Evolutionary conservation across 2,329 filamentous ascomycete species (phyloP).

Genomic region (Clarireedia paspali): DNA sequence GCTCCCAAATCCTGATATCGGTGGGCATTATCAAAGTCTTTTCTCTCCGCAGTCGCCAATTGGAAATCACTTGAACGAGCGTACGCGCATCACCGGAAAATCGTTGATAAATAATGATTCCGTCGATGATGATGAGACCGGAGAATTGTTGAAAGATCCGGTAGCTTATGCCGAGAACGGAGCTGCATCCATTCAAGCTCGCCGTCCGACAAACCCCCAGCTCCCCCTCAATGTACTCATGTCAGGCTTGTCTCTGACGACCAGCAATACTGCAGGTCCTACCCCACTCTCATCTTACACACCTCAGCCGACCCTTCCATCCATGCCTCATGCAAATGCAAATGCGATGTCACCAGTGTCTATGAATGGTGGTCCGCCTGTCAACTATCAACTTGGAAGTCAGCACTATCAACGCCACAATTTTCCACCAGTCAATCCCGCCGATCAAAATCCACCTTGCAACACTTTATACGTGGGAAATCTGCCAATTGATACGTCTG

Average conservation of each 20-base stretch:
- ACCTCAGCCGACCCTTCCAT: slow-evolving; percentile 16
- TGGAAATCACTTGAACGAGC: slow-evolving; percentile 59
- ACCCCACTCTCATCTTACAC: slow-evolving; percentile 20
- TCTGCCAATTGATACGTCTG: slow-evolving; percentile 81
- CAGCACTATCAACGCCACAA: slow-evolving; percentile 55
- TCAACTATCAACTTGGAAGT: slow-evolving; percentile 47
- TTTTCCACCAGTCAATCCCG: slow-evolving; percentile 83
- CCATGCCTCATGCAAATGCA: slow-evolving; percentile 31
- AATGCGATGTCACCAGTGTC: slow-evolving; percentile 48
- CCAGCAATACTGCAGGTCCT: slow-evolving; percentile 41
- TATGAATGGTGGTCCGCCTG: slow-evolving; percentile 36
- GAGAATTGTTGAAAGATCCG: slow-evolving; percentile 63
- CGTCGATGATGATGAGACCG: slow-evolving; percentile 64
- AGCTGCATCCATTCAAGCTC: slow-evolving; percentile 41
- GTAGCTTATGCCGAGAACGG: slow-evolving; percentile 69
- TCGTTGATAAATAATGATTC: slow-evolving; percentile 63
- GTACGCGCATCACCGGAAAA: slow-evolving; percentile 56
- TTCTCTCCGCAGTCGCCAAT: slow-evolving; percentile 71
- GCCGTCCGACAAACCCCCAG: slow-evolving; percentile 65
- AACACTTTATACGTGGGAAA: slow-evolving; percentile 99
- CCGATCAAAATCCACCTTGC: slow-evolving; percentile 94
- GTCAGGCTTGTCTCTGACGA: slow-evolving; percentile 63
- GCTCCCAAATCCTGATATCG: slow-evolving; percentile 49
- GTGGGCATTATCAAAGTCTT: slow-evolving; percentile 48
- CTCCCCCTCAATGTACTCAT: slow-evolving; percentile 59